These are phyloP conservation scores for Aureobasidium sp. DNA, from an alignment of 2,329 filamentous ascomycete species.

Conservation along the genomic window DNA sequence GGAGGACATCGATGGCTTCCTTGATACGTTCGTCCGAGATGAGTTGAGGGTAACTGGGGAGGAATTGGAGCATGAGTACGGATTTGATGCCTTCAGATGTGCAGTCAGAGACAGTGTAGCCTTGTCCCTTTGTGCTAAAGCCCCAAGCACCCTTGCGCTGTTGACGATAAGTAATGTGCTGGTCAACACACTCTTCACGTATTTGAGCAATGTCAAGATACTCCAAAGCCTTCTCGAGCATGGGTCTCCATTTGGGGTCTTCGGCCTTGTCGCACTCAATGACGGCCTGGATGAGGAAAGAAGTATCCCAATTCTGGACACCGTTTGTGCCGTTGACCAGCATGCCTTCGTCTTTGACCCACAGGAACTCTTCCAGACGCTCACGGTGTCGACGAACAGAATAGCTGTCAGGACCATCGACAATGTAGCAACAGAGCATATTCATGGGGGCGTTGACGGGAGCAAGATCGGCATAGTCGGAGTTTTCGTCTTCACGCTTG, in stretches of 20 bases:
- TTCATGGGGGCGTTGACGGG: conserved; percentile 92
- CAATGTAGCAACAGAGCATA: conserved; percentile 74
- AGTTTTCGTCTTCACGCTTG: conserved; percentile 88
- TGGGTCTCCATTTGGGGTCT: conserved; percentile 69
- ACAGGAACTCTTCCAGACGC: conserved; percentile 76
- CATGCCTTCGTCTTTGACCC: conserved; percentile 90
- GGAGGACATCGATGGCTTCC: conserved; percentile 81
- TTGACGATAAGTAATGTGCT: conserved; percentile 79
- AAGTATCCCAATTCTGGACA: conserved; percentile 96
- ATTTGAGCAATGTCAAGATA: conserved; percentile 93
- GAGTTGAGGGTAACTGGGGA: conserved; percentile 64
- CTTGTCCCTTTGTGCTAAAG: conserved; percentile 87
- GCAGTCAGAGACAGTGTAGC: conserved; percentile 93
- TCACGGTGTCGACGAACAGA: conserved; percentile 73
- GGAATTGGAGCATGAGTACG: conserved; percentile 75
- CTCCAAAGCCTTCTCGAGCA: conserved; percentile 73
- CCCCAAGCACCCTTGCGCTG: conserved; percentile 90
- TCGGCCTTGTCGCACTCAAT: conserved; percentile 72
- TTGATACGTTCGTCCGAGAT: conserved; percentile 72
- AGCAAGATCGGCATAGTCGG: conserved; percentile 75
- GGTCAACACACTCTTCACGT: conserved; percentile 69
- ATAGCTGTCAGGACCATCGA: conserved; percentile 67
- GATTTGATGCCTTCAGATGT: conserved; percentile 86
- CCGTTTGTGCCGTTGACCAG: conserved; percentile 94
- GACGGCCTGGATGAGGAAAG: conserved; percentile 78